Evolutionary conservation across 2,329 filamentous ascomycete species (phyloP).

Genomic region (Daldinia sp.): DNA sequence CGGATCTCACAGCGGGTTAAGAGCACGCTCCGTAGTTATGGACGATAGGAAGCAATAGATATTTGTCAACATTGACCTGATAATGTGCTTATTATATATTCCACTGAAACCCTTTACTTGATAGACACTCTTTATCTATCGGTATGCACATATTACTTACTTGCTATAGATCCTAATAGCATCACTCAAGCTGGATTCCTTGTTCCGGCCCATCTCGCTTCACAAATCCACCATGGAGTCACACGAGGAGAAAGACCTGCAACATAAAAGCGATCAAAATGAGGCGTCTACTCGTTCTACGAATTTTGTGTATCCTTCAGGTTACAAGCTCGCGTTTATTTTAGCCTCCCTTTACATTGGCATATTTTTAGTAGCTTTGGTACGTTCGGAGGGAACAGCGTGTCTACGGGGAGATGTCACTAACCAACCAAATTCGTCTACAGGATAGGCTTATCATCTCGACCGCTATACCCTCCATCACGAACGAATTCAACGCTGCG

Average conservation of each 20-base stretch:
- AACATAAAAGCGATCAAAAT: background rate
- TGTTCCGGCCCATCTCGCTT: background rate
- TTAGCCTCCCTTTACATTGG: background rate
- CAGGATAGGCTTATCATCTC: slow-evolving; percentile 12
- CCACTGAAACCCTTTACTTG: background rate
- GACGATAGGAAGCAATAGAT: background rate
- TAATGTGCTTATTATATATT: background rate
- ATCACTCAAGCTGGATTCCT: background rate
- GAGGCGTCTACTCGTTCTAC: background rate
- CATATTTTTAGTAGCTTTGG: slow-evolving; percentile 2
- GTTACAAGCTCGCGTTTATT: background rate
- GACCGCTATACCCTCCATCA: slow-evolving; percentile 7
- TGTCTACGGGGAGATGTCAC: background rate
- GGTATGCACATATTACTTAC: background rate
- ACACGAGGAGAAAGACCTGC: background rate
- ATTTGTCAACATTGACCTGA: background rate
- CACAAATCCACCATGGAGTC: background rate
- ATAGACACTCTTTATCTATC: background rate
- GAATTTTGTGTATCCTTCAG: background rate
- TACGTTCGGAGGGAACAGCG: background rate
- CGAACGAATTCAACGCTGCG: slow-evolving; percentile 5
- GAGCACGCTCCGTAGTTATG: slow-evolving; percentile 3
- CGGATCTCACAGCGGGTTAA: background rate
- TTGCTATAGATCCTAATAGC: background rate
- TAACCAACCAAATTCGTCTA: background rate